These are phyloP conservation scores for Teratosphaeria pseudoeucalypti DNA, from an alignment of 2,329 filamentous ascomycete genomes.

Conservation along the genomic window DNA sequence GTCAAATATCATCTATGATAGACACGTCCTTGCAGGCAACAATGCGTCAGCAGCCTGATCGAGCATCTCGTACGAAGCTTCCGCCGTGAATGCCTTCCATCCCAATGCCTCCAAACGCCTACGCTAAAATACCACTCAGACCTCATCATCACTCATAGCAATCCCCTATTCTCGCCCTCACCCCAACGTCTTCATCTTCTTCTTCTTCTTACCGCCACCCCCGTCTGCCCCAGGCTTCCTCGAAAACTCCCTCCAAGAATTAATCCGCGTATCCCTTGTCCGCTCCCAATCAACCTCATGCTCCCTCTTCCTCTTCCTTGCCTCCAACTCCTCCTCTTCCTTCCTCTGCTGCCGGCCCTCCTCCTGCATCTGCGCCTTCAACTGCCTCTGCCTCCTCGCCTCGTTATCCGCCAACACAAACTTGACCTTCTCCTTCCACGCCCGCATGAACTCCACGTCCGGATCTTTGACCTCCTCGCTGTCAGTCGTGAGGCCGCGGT, in stretches of 20 bases:
- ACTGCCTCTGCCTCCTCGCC: constrained; percentile 67
- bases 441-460: constrained; percentile 67
- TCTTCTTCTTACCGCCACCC: constrained; percentile 34
- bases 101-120: not conserved
- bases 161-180: constrained; percentile 20
- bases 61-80: not conserved
- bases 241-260: constrained; percentile 81
- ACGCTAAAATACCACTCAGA: not conserved
- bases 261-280: constrained; percentile 80
- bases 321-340: constrained; percentile 72
- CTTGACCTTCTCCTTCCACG: constrained; percentile 85
- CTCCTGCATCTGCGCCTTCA: constrained; percentile 93
- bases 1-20: too few species aligned
- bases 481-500: constrained; percentile 87
- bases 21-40: not conserved
- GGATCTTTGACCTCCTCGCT: constrained; percentile 64
- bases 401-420: constrained; percentile 90
- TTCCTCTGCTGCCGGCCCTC: constrained; percentile 82
- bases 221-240: constrained; percentile 20
- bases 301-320: constrained; percentile 55
- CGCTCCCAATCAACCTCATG: constrained; percentile 94
- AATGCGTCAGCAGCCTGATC: not conserved
- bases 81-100: not conserved
- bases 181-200: constrained; percentile 44
- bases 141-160: not conserved